Conservation (phyloP, 108 stramenopile genomes). For the Cyclotella baltica region DNA sequence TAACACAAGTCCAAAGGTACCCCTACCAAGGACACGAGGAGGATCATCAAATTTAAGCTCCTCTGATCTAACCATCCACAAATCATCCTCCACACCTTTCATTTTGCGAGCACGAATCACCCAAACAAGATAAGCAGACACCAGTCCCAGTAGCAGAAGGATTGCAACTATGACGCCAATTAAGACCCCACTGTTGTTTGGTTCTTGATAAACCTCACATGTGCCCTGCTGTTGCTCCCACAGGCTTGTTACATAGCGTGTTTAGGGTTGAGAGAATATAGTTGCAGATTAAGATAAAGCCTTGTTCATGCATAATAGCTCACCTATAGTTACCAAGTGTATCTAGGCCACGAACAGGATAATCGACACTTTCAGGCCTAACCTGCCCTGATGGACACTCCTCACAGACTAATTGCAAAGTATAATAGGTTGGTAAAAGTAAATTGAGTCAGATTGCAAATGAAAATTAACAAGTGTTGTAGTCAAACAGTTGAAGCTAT, state of each 20-base stretch:
- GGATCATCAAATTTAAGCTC: constrained; percentile 65
- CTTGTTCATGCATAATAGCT: too few relatives aligned
- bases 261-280: too few relatives aligned
- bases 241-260: too few relatives aligned
- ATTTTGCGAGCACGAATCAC: constrained; percentile 32
- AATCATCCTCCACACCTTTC: constrained; percentile 40
- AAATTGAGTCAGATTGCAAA: too few relatives aligned
- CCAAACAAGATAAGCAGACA: neutral
- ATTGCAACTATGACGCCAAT: constrained; percentile 6
- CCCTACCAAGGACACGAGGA: constrained; percentile 41
- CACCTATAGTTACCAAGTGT: constrained; percentile 35
- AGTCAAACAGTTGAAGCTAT: too few relatives aligned
- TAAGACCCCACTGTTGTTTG: neutral
- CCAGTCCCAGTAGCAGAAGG: neutral
- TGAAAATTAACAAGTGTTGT: too few relatives aligned
- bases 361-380: constrained; percentile 8
- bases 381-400: constrained; percentile 32
- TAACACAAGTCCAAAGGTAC: constrained; percentile 50
- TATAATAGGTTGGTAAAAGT: too few relatives aligned
- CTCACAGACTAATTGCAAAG: constrained; percentile 11
- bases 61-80: constrained; percentile 59
- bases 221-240: constrained; percentile 30
- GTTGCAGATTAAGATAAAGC: too few relatives aligned
- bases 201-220: neutral
- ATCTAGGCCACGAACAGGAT: constrained; percentile 6